A percentile compares a stretch with the other conserved stretches of the same genome.
Evolutionary conservation across 768 basidiomycete species (phyloP).

Genomic region (Dictyophora rubrovolvata): DNA sequence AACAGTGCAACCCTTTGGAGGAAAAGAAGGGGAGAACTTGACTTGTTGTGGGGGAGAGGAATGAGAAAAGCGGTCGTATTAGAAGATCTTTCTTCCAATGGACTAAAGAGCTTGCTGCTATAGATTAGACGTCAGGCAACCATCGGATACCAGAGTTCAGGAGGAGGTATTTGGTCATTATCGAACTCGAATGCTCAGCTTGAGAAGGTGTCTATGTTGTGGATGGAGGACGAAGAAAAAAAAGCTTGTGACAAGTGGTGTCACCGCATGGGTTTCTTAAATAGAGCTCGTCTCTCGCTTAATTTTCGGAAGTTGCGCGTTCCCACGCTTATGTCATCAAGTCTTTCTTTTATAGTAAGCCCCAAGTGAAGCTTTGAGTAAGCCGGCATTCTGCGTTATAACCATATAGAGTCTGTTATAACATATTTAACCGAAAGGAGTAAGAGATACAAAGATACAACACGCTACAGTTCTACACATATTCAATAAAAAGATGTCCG

Average conservation of each 20-base stretch:
- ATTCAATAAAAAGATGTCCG: background rate
- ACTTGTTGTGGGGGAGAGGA: constrained; percentile 31
- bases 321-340: background rate
- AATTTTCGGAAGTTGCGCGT: background rate
- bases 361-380: too few relatives aligned
- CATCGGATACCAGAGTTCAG: background rate
- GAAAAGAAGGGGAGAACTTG: constrained; percentile 23
- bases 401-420: too few relatives aligned
- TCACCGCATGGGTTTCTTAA: background rate
- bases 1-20: constrained; percentile 26
- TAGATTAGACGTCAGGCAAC: too few relatives aligned
- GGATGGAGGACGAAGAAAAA: background rate
- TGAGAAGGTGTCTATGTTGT: too few relatives aligned
- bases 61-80: background rate
- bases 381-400: too few relatives aligned
- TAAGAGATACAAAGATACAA: too few relatives aligned
- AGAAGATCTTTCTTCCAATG: too few relatives aligned
- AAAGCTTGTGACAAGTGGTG: background rate
- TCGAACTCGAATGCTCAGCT: too few relatives aligned
- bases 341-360: too few relatives aligned
- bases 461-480: too few relatives aligned
- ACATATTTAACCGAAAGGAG: too few relatives aligned
- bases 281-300: background rate
- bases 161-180: background rate
- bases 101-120: too few relatives aligned